Base-by-base conservation (phyloP, 148 eudicot genomes). In the Talinum fruticosum region DNA sequence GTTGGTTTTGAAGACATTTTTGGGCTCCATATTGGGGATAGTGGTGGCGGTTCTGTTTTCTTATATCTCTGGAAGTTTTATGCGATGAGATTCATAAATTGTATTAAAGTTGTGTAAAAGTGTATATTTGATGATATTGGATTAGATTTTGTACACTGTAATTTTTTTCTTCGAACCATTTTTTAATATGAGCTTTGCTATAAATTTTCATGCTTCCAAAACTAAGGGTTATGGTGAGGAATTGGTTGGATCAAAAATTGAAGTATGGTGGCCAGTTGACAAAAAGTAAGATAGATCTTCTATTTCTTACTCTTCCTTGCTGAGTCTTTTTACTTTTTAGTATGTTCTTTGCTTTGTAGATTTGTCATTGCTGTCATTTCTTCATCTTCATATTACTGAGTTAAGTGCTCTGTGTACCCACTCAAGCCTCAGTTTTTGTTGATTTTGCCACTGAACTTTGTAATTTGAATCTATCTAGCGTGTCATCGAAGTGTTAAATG, bases 231-330 rank as follows among this genome's bases (percentile, higher is more conserved):
- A 75, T 77, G 91, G 84, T 24, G 45, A 62, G 34, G 85, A 82
- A 49, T 78, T 92, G 82, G 84, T 92, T 81, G 93, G 90, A 77
- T 28, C 77, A 26, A 90, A 59, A 74, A 76, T 92, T 69, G 81
- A 84, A 85, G 97, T 94, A 67, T 94, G 90, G 93, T 94, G 95
- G 98, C 98, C 95, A 4, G 73, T 75, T n/a, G 98, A 92, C 82
- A 19, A 79, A 12, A 32, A 44, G 97, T 92, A 87, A 88, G 97
- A 32, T 37, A 13, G 33, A 69, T 44, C 28, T 64, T 6, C 35
- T 69, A 24, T 37, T 0, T 34, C 12, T 37, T 6, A 24, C 24
- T 69, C 30, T 37, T 44, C 18, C 47, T 69, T 7, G 36, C 38
- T 51, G 28, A 68, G 5, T 38, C 24, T 61, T 5, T 30, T 67